Evolutionary conservation across 345 rosid species (phyloP).

Genomic region (Garcia nutans): DNA sequence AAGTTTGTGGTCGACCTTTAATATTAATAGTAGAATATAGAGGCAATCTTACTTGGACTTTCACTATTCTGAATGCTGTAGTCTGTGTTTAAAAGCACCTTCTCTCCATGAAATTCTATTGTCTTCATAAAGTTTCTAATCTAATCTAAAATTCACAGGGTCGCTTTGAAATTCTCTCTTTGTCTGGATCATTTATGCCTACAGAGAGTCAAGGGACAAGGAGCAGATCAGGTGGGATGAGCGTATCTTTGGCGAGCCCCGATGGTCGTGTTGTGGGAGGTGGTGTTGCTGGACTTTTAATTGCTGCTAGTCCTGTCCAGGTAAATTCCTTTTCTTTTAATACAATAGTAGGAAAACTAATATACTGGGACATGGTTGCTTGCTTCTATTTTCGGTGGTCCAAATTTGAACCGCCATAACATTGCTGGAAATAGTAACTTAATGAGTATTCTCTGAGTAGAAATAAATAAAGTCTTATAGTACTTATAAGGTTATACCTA

Average conservation of each 20-base stretch:
- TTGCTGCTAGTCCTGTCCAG: slow-evolving; percentile 96
- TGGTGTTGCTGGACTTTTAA: slow-evolving; percentile 82
- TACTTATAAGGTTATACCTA: neutral
- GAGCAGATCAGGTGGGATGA: slow-evolving; percentile 97
- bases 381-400: no score
- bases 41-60: neutral
- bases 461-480: neutral
- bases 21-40: neutral
- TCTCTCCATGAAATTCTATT: neutral
- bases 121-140: neutral
- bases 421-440: neutral
- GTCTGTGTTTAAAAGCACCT: neutral
- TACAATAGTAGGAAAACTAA: neutral
- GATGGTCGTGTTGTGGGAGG: slow-evolving; percentile 99
- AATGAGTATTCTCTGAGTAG: neutral
- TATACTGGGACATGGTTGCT: neutral
- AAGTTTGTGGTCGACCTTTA: neutral
- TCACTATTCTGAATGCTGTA: neutral
- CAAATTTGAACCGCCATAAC: neutral
- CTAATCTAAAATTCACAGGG: slow-evolving; percentile 49
- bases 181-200: slow-evolving; percentile 98
- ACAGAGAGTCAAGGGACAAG: slow-evolving; percentile 76
- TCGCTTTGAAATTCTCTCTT: slow-evolving; percentile 89
- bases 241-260: slow-evolving; percentile 84
- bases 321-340: slow-evolving; percentile 25